Base-by-base conservation (phyloP, 75 land plant genomes). In the Pinus taeda region DNA sequence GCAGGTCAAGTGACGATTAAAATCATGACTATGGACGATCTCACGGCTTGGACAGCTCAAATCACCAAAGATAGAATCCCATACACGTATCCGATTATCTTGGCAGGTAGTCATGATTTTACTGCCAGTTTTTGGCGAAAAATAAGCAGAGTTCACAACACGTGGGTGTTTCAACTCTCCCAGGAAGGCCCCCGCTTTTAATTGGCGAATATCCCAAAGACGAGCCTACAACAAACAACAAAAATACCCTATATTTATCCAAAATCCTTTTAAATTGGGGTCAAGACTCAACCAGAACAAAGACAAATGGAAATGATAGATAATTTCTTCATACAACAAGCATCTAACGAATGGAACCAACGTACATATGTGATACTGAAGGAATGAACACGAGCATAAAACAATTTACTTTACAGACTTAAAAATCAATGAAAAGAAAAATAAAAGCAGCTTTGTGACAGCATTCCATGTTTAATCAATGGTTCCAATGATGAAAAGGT, bases 11-110 rank as follows among this genome's bases (percentile, higher is more conserved):
- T 97, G 94, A 7, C 99, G 82, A 77, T 97, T 97, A 57, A 97
- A 97, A 80, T 97, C 98, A 81, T 97, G 99, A 78, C 98, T 97
- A 59, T 97, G 99, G 0, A 97, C 98, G 77, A 97, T 95, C 71
- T 94, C 99, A 73, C 98, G 78, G 78, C 98, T 95, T 65, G 98
- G 98, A 4, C 58, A 70, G 5, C 84, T 87, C 76, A 97, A 62
- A 80, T 95, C 81, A 14, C 90, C 91, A 82, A 86, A 97, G 57
- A 97, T 88, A 26, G 89, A 90, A 84, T 97, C 98, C 95, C 98
- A 97, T 36, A 97, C 84, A 56, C 98, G 89, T 33, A 97, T 84
- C 21, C 99, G 91, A 64, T 97, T 97, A 82, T 97, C 99, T 78
- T 91, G 92, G 21, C 93, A 92, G 2, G 99, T 97, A 0, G 99